Evolutionary conservation across 2,329 filamentous ascomycete genomes (phyloP).

Genomic region (Arthroderma sp.): DNA sequence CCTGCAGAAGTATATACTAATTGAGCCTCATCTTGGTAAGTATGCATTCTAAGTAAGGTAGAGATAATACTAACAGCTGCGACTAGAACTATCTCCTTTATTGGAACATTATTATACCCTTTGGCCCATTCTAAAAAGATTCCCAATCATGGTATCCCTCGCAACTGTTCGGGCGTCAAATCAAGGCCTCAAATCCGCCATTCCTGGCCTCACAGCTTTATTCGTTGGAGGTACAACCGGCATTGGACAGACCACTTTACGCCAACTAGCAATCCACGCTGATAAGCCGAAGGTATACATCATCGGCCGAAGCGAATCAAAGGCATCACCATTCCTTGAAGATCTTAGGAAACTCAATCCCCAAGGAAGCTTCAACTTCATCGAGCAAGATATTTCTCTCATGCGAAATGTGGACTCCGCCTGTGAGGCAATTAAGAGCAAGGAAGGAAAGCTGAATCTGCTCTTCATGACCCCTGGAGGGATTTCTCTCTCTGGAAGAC

Average conservation of each 20-base stretch:
- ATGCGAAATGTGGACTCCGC: slow-evolving; percentile 25
- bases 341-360: slow-evolving; percentile 25
- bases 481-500: slow-evolving; percentile 37
- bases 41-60: neutral
- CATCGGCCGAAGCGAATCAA: slow-evolving; percentile 33
- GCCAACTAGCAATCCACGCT: slow-evolving; percentile 34
- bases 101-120: neutral
- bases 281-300: slow-evolving; percentile 40
- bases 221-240: slow-evolving; percentile 41
- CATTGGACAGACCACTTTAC: slow-evolving; percentile 40
- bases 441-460: slow-evolving; percentile 27
- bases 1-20: neutral
- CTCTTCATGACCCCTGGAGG: slow-evolving; percentile 29
- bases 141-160: slow-evolving; percentile 15
- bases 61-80: neutral
- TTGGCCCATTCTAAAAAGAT: neutral
- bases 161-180: slow-evolving; percentile 16
- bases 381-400: slow-evolving; percentile 27
- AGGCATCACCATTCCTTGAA: slow-evolving; percentile 34
- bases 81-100: neutral
- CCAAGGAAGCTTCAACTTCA: slow-evolving; percentile 18
- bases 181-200: slow-evolving; percentile 14
- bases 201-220: slow-evolving; percentile 15
- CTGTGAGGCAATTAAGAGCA: slow-evolving; percentile 21
- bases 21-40: neutral